Evolutionary conservation across 345 rosid genomes (phyloP).

Genomic region (Rhodamnia rubescens): DNA sequence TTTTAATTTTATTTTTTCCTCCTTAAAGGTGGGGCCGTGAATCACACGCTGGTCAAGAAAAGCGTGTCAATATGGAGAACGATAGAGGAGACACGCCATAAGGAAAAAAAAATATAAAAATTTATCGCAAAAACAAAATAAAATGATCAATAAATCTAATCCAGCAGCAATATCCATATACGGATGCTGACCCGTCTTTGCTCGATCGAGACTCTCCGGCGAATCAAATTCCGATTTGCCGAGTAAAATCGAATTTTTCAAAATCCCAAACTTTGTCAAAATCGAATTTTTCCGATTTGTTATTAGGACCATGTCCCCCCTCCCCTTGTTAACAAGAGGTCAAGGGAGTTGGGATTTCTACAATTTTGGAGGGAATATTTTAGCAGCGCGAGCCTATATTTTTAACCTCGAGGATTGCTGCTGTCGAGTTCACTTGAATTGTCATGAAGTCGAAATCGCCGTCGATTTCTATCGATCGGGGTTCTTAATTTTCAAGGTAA

Average conservation of each 20-base stretch:
- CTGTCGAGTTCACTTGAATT: not conserved
- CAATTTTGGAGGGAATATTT: not conserved
- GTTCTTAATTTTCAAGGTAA: not conserved
- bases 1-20: accelerated
- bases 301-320: not conserved
- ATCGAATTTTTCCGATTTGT: not conserved
- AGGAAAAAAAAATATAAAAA: not conserved
- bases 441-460: not conserved
- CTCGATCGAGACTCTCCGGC: not conserved
- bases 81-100: not conserved
- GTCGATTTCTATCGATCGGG: not conserved
- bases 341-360: not conserved
- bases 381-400: not conserved
- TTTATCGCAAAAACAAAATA: not conserved
- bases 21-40: no score
- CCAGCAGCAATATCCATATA: not conserved
- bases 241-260: not conserved
- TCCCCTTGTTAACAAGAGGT: not conserved
- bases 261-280: not conserved
- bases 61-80: no score
- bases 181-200: not conserved
- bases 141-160: not conserved
- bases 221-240: not conserved
- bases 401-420: accelerated
- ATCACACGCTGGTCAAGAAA: no score